Base-by-base conservation (phyloP, 2,329 filamentous ascomycete species). In the Cryphonectria naterciae region DNA sequence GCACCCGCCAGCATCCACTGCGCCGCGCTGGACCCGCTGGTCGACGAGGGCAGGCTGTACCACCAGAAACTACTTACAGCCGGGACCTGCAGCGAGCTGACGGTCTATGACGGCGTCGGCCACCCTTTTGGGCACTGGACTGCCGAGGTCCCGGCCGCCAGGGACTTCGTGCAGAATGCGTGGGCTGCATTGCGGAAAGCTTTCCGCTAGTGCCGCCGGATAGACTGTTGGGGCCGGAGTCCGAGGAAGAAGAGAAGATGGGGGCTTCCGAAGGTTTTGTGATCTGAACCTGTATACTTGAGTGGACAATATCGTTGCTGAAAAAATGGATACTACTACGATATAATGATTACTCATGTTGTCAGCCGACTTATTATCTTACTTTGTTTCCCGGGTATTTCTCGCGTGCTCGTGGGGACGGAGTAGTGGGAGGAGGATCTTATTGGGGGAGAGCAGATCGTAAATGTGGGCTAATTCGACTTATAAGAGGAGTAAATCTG, bases 61-160 rank as follows among this genome's bases (percentile, higher is more conserved):
- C 78, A 81, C 62, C 75, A 78, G 65, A 77, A 76, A 58, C 67
- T 81, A 56, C 41, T 60, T 2, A 77, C 75, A 15, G 78, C 78
- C 15, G 79, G 65, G 13, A 78, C 78, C 1, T 64, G 72, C 37
- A 81, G 78, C 71, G 75, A 72, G 25, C 73, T 80, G 43, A 81
- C 79, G 73, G 72, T 81, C 15, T 81, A 81, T 68, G 76, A 79
- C 69, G 80, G 79, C 0, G 77, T 78, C 64, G 79, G 77, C 8
- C 80, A 81, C 74, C 78, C 79, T 0, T 81, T 81, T 71, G 76
- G 75, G 5, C 77, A 79, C 15, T 81, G 80, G 80, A 78, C 78
- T 70, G 79, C 77, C 6, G 72, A 73, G 68, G 76, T 79, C 19
- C 78, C 80, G 1, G 76, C 76, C 10, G 77, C 78, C 1, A 79